A percentile compares a stretch with the other conserved stretches of the same genome.
Conservation (phyloP, 225 moss, liverwort and hornwort genomes). For the Polytrichum formosum region DNA sequence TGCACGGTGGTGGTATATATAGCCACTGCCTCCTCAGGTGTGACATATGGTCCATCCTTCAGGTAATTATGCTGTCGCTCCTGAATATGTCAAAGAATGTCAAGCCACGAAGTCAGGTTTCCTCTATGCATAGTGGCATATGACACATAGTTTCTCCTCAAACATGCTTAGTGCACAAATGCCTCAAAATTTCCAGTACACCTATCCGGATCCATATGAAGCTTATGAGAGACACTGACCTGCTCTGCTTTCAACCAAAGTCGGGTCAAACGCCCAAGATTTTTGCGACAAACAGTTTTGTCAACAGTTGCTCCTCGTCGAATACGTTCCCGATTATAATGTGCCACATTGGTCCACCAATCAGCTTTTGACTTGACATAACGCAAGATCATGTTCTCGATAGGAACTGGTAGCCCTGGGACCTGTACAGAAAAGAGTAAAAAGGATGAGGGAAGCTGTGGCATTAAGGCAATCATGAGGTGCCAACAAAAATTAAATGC, state of each 20-base stretch:
- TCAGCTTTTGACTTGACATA: slow-evolving; percentile 99
- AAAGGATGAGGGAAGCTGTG: neutral
- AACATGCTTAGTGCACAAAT: too few species aligned
- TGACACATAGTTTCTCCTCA: too few species aligned
- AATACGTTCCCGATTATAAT: slow-evolving; percentile 97
- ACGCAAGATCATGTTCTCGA: slow-evolving; percentile 98
- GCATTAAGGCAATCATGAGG: neutral
- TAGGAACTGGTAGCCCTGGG: slow-evolving; percentile 95
- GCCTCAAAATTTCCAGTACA: too few species aligned
- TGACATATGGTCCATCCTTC: slow-evolving; percentile 98
- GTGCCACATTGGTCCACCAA: slow-evolving; percentile 99
- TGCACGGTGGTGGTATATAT: slow-evolving; percentile 99
- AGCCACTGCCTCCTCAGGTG: slow-evolving; percentile 98
- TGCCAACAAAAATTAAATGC: neutral
- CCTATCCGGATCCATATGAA: too few species aligned
- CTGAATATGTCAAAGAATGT: slow-evolving; percentile 18
- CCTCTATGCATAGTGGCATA: too few species aligned
- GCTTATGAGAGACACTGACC: slow-evolving; percentile 12
- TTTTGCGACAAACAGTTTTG: slow-evolving; percentile 98
- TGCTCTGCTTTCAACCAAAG: slow-evolving; percentile 99
- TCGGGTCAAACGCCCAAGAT: slow-evolving; percentile 92
- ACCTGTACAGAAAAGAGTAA: slow-evolving; percentile 30
- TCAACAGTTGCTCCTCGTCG: slow-evolving; percentile 98
- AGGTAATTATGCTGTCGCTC: slow-evolving; percentile 98
- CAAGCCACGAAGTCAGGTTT: neutral